phyloP scores from a whole-genome alignment of 495 filamentous ascomycete species.

The Penicillium arizonense region DNA sequence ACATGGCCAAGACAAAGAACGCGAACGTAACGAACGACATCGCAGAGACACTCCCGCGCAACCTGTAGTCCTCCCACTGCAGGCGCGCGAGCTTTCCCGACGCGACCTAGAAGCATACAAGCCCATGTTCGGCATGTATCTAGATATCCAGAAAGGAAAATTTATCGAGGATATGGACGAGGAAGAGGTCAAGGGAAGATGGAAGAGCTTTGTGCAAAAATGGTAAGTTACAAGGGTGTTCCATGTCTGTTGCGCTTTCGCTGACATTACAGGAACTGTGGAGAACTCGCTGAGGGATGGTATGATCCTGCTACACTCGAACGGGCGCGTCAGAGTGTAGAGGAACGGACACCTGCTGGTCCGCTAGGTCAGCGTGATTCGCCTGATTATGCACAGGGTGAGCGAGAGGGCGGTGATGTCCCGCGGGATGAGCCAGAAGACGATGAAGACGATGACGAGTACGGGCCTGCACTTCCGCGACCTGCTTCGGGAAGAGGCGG shows the following conservation, averaged over 20 bases:
- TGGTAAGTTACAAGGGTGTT: slow-evolving; percentile 59
- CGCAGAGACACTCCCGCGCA: slow-evolving; percentile 11
- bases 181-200: slow-evolving; percentile 74
- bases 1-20: slow-evolving; percentile 8
- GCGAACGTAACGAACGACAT: slow-evolving; percentile 10
- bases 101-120: slow-evolving; percentile 60
- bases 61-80: slow-evolving; percentile 58
- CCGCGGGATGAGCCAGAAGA: slow-evolving; percentile 29
- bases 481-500: slow-evolving; percentile 15
- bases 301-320: slow-evolving; percentile 71
- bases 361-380: slow-evolving; percentile 15
- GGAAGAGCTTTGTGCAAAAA: slow-evolving; percentile 89
- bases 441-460: slow-evolving; percentile 57
- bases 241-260: neutral
- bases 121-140: slow-evolving; percentile 79
- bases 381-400: slow-evolving; percentile 24
- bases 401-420: slow-evolving; percentile 6
- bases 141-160: slow-evolving; percentile 84
- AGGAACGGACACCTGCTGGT: slow-evolving; percentile 2
- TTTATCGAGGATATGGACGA: slow-evolving; percentile 62
- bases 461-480: slow-evolving; percentile 68
- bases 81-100: slow-evolving; percentile 62
- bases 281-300: slow-evolving; percentile 91
- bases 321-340: slow-evolving; percentile 40
- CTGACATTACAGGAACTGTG: slow-evolving; percentile 68